Evolutionary conservation across 2,329 filamentous ascomycete genomes (phyloP), one percentile per base, ranked within the genome.

Genomic region (Gnomoniopsis smithogilvyi): DNA sequence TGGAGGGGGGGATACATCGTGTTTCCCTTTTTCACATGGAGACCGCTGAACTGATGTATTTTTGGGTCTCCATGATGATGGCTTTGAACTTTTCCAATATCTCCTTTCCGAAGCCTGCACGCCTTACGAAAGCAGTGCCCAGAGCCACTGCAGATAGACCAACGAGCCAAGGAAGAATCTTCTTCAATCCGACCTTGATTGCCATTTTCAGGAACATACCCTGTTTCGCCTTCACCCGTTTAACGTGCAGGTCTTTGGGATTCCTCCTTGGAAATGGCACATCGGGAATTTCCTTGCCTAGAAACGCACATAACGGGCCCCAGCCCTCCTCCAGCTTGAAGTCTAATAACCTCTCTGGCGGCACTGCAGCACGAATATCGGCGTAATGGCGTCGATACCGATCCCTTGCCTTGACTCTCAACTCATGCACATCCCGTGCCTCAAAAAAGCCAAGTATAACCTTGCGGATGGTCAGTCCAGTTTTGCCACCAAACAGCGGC

Each of bases 401-500:
- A 54, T 84, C 77, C 74, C 41, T 55, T 45, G 63, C 64, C 15
- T 61, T 62, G 19, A 21, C 43, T 41, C 53, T 88, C 88, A 67
- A 85, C 86, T 60, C 82, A 76, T 68, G 81, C 81, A 67, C 82
- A 80, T 70, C 89, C 88, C 68, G 89, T 85, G 52, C 83, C 83
- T 84, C 79, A 78, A 88, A 89, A 73, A 88, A 88, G 54, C 79
- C 80, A 65, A 84, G 80, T 73, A 87, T 89, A 75, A 88, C 87
- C 71, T 86, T 87, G 69, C 79, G 78, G 58, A 89, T 78, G 85
- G 24, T 34, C 36, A 51, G 54, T 30, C 46, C 47, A 48, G 53
- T 30, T 15, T 41, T 15, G 26, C 33, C 47, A 30, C 47, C 8
- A 47, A 49, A 33, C 47, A 19, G 17, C 17, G 43, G 43, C 6